These are phyloP conservation scores for Caryocar brasiliense DNA, from an alignment of 441 rosid species.

Conservation along the genomic window DNA sequence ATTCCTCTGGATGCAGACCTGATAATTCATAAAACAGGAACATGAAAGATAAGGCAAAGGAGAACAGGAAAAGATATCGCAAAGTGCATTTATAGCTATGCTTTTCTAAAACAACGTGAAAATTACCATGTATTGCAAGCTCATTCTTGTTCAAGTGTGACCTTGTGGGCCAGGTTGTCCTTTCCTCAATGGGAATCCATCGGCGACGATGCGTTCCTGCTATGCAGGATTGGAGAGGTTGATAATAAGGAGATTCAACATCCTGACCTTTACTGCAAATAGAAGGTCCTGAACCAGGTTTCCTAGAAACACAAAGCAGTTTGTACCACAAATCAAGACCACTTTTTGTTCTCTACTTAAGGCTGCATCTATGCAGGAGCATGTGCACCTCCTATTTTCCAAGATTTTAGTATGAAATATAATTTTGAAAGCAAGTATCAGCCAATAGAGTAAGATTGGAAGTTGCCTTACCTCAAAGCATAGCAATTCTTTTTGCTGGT, in stretches of 20 bases:
- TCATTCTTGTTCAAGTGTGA: constrained; percentile 69
- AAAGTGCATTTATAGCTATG: too few species aligned
- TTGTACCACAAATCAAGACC: constrained; percentile 8
- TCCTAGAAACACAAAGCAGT: constrained; percentile 40
- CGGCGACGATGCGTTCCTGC: constrained; percentile 73
- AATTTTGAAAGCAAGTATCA: background rate
- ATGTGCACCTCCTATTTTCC: accelerated
- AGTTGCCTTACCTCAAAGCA: constrained; percentile 50
- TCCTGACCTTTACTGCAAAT: constrained; percentile 72
- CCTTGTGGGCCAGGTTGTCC: constrained; percentile 79
- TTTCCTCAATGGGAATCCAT: constrained; percentile 75
- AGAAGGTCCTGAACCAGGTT: constrained; percentile 65
- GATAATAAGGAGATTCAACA: constrained; percentile 82
- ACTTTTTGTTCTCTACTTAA: constrained; percentile 5
- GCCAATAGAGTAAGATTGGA: background rate
- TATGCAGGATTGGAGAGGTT: constrained; percentile 76
- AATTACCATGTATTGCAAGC: constrained; percentile 69
- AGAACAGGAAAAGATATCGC: too few species aligned
- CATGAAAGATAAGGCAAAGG: constrained; percentile 1
- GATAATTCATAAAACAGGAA: constrained; percentile 5
- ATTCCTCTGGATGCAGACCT: constrained; percentile 68
- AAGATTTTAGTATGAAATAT: background rate
- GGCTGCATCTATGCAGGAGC: background rate
- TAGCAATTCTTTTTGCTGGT: constrained; percentile 72
- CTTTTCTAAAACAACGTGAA: constrained; percentile 2